Conservation (phyloP, 176 grass and related monocot genomes). For the Thalia dealbata region DNA sequence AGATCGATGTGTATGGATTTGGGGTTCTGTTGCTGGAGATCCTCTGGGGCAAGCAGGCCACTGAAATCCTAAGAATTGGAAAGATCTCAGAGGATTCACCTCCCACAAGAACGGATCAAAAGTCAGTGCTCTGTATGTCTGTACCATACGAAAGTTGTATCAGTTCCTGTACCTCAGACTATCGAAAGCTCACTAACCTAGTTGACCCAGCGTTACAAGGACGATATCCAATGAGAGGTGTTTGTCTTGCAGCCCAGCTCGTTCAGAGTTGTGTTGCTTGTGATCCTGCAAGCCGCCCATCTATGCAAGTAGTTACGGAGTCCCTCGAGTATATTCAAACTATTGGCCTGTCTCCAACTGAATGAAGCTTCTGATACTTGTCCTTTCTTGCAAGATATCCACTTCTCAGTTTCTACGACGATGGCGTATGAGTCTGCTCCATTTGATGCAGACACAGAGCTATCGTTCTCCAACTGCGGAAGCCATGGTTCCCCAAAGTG, state of each 20-base stretch:
- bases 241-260: background rate
- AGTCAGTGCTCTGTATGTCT: background rate
- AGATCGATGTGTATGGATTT: constrained; percentile 3
- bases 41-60: background rate
- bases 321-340: constrained; percentile 5
- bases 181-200: background rate
- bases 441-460: constrained; percentile 1
- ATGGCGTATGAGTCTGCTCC: background rate
- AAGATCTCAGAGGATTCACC: background rate
- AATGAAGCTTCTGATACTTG: background rate
- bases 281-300: background rate
- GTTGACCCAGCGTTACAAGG: background rate
- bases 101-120: background rate
- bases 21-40: background rate
- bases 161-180: background rate
- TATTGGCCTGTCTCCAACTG: background rate
- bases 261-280: background rate
- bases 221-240: background rate
- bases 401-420: background rate
- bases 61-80: background rate
- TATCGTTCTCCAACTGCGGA: background rate
- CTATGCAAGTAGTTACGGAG: background rate
- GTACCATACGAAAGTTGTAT: background rate
- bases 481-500: background rate
- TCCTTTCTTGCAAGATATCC: background rate